Conservation (phyloP, 2,329 filamentous ascomycete species). For the Exophiala xenobiotica region DNA sequence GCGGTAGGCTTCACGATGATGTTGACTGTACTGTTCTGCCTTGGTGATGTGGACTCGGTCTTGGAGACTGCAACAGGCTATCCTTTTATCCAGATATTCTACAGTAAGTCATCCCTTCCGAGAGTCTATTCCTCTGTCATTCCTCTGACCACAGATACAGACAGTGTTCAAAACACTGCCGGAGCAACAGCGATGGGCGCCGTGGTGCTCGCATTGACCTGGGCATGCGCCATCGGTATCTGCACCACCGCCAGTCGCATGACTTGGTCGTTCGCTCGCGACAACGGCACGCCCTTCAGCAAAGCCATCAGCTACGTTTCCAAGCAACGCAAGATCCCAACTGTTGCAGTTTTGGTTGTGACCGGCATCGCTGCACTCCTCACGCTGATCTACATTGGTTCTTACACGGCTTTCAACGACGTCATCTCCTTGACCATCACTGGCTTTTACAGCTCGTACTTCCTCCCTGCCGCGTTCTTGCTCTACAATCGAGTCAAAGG, state of each 20-base stretch:
- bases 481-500: slow-evolving; percentile 38
- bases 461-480: slow-evolving; percentile 36
- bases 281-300: slow-evolving; percentile 28
- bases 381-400: slow-evolving; percentile 33
- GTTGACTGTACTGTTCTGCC: slow-evolving; percentile 36
- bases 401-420: slow-evolving; percentile 32
- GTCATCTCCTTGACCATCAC: slow-evolving; percentile 36
- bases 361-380: slow-evolving; percentile 24
- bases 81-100: slow-evolving; percentile 36
- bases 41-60: slow-evolving; percentile 35
- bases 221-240: slow-evolving; percentile 32
- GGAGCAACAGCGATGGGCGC: slow-evolving; percentile 32
- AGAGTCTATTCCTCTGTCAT: not conserved
- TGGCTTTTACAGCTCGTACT: slow-evolving; percentile 39
- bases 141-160: slow-evolving; percentile 4
- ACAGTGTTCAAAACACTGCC: slow-evolving; percentile 27
- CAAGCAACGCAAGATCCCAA: slow-evolving; percentile 19
- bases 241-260: slow-evolving; percentile 31
- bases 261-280: slow-evolving; percentile 31
- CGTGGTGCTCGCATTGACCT: slow-evolving; percentile 31
- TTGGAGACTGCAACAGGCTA: slow-evolving; percentile 35
- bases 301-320: slow-evolving; percentile 34
- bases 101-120: slow-evolving; percentile 15
- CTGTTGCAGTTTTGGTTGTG: slow-evolving; percentile 21
- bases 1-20: slow-evolving; percentile 40